These are phyloP conservation scores for Fomitopsis schrenkii DNA, from an alignment of 1,284 basidiomycete genomes.

Conservation along the genomic window DNA sequence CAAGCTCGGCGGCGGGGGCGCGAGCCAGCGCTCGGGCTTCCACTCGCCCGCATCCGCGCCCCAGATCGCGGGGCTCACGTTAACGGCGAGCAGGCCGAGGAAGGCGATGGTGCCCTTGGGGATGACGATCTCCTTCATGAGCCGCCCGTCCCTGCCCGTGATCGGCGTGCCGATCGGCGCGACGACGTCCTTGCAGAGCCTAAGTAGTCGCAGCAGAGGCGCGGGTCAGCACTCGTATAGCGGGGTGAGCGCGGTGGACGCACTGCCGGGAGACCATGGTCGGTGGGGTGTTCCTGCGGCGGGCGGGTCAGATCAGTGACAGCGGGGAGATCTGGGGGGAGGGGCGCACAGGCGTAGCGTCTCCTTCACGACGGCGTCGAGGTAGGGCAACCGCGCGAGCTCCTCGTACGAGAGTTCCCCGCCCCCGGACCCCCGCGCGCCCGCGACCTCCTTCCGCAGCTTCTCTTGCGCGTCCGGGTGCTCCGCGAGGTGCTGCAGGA, in stretches of 20 bases:
- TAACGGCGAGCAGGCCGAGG: slow-evolving; percentile 38
- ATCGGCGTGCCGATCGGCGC: slow-evolving; percentile 19
- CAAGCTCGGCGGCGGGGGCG: neutral
- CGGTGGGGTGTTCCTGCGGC: neutral
- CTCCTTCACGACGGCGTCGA: slow-evolving; percentile 7
- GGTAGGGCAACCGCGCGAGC: slow-evolving; percentile 1
- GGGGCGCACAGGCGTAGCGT: neutral
- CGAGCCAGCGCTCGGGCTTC: slow-evolving; percentile 1
- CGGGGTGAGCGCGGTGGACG: neutral
- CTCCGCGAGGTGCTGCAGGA: neutral
- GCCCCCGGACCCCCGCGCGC: neutral
- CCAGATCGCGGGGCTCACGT: slow-evolving; percentile 22
- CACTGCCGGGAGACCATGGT: neutral
- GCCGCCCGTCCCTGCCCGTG: slow-evolving; percentile 22
- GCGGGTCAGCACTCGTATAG: neutral
- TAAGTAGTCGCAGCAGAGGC: neutral
- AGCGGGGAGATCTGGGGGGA: neutral
- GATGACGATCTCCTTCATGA: slow-evolving; percentile 35
- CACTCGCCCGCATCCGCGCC: slow-evolving; percentile 5
- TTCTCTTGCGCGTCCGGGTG: slow-evolving; percentile 1
- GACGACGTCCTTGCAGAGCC: slow-evolving; percentile 16
- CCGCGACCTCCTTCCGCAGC: slow-evolving; percentile 3
- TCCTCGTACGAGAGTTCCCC: neutral
- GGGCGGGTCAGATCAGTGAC: too few relatives aligned
- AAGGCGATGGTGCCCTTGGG: slow-evolving; percentile 40